A percentile compares a stretch with the other conserved stretches of the same genome.
phyloP scores from a whole-genome alignment of 176 grass and related monocot species.

The Alloteropsis semialata region DNA sequence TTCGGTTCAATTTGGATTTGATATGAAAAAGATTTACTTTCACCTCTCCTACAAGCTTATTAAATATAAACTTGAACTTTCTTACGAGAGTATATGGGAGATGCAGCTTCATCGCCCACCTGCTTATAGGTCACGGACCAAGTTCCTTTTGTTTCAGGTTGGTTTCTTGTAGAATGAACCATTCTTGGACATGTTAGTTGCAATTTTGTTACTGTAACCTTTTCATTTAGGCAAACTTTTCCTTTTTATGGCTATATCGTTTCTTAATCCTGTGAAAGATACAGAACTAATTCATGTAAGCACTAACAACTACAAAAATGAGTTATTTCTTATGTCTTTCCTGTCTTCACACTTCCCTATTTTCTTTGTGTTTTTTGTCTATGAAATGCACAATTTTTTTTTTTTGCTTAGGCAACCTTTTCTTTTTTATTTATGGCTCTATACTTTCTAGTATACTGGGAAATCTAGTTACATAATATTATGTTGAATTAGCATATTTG shows the following conservation, averaged over 20 bases:
- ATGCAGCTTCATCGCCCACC: slow-evolving; percentile 71
- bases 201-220: not conserved
- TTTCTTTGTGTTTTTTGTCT: not conserved
- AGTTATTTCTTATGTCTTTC: not conserved
- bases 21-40: slow-evolving; percentile 68
- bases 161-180: not conserved
- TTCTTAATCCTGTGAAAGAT: not conserved
- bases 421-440: not conserved
- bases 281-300: not conserved
- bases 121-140: slow-evolving; percentile 37
- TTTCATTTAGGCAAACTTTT: not conserved
- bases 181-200: not conserved
- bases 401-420: not conserved
- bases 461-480: not conserved
- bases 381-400: not conserved
- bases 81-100: slow-evolving; percentile 94
- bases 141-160: slow-evolving; percentile 88
- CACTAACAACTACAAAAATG: not conserved
- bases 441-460: not conserved
- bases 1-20: slow-evolving; percentile 65
- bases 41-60: not conserved
- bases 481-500: not conserved
- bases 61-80: slow-evolving; percentile 73
- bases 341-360: not conserved
- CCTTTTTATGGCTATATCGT: not conserved